phyloP scores from a whole-genome alignment of 2,329 filamentous ascomycete species.

The Fusarium torulosum region DNA sequence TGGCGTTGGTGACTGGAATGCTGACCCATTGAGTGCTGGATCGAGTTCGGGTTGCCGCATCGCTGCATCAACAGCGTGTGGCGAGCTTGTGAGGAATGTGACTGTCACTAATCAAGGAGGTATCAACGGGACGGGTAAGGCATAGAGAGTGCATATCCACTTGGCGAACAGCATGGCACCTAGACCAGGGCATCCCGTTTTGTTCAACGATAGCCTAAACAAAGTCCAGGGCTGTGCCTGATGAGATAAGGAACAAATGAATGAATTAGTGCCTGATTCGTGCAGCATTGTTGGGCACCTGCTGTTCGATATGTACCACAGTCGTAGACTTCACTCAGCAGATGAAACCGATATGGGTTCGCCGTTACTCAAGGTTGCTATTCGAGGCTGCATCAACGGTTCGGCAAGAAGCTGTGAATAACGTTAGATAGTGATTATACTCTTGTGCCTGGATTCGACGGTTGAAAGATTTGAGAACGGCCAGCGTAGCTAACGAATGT shows the following conservation, averaged over 20 bases:
- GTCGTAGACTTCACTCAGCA: background rate
- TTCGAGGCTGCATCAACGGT: background rate
- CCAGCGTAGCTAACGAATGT: background rate
- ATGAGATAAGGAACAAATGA: background rate
- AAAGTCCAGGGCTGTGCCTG: constrained; percentile 26
- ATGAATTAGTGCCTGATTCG: constrained; percentile 13
- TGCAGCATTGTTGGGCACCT: constrained; percentile 2
- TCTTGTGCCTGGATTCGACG: background rate
- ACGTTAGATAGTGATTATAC: background rate
- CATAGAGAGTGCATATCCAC: constrained; percentile 19
- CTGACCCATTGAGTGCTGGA: constrained; percentile 18
- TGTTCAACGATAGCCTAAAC: constrained; percentile 12
- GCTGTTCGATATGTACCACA: background rate
- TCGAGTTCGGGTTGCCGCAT: constrained; percentile 11
- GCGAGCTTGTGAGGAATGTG: constrained; percentile 40
- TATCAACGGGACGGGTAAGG: constrained; percentile 40
- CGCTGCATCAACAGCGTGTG: constrained; percentile 19
- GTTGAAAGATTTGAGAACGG: background rate
- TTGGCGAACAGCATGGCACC: constrained; percentile 23
- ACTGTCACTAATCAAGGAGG: constrained; percentile 42
- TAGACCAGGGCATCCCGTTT: constrained; percentile 23
- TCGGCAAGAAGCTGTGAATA: background rate
- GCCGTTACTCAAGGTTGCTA: background rate
- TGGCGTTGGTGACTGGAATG: constrained; percentile 44
- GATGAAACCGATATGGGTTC: background rate